Evolutionary conservation across 2,329 filamentous ascomycete species (phyloP).

Genomic region (Cryphonectria radicalis): DNA sequence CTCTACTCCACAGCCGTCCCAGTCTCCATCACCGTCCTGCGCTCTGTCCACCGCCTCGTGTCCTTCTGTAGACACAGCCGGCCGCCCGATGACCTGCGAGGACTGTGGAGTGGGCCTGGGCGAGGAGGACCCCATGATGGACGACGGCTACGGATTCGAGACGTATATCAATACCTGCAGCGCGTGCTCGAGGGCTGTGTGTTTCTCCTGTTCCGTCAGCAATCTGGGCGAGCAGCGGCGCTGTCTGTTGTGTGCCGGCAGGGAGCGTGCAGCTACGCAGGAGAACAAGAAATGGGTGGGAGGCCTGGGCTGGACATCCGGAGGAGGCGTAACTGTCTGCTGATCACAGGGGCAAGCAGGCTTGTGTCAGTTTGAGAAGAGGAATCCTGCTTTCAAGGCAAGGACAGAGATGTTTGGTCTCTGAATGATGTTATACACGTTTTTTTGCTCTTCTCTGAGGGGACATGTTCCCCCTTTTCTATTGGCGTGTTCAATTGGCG

Average conservation of each 20-base stretch:
- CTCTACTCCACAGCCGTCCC: conserved; percentile 42
- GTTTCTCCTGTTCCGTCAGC: conserved; percentile 63
- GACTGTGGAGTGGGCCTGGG: conserved; percentile 50
- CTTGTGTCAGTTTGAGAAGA: not conserved
- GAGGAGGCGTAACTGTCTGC: conserved; percentile 28
- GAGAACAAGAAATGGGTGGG: conserved; percentile 33
- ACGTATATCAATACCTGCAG: conserved; percentile 46
- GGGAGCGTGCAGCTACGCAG: conserved; percentile 6
- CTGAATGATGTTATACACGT: not conserved
- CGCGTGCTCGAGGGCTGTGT: conserved; percentile 59
- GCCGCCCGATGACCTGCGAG: conserved; percentile 50
- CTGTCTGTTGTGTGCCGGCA: conserved; percentile 57
- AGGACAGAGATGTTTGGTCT: not conserved
- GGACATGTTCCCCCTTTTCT: not conserved
- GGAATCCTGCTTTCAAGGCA: not conserved
- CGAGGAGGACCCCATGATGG: conserved; percentile 42
- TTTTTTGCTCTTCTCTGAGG: not conserved
- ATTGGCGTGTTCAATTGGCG: not conserved
- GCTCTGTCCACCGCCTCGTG: conserved; percentile 16
- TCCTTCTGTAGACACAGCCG: conserved; percentile 31
- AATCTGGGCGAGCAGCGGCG: conserved; percentile 58
- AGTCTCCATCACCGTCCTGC: conserved; percentile 30
- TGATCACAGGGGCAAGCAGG: conserved; percentile 31
- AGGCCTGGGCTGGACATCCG: conserved; percentile 25
- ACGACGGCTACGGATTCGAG: conserved; percentile 40